A percentile compares a stretch with the other conserved stretches of the same genome.
These are phyloP conservation scores for Anastatica hierochuntica DNA, from an alignment of 345 rosid species.

Conservation along the genomic window DNA sequence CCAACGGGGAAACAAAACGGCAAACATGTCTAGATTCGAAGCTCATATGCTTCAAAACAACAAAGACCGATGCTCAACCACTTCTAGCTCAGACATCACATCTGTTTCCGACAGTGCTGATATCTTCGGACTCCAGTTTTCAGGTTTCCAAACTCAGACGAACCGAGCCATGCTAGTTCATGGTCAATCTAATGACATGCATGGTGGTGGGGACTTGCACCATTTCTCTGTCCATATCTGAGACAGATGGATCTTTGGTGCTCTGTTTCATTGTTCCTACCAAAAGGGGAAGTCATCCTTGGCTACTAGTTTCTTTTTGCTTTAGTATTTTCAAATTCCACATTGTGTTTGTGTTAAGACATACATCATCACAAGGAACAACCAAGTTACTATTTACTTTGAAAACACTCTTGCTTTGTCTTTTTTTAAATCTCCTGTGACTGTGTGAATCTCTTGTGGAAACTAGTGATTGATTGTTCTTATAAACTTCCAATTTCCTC, in stretches of 20 bases:
- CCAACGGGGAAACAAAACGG: too few species aligned
- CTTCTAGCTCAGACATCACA: slow-evolving; percentile 43
- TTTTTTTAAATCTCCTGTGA: neutral
- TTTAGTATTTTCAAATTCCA: too few species aligned
- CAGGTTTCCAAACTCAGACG: slow-evolving; percentile 34
- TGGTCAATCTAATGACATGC: slow-evolving; percentile 30
- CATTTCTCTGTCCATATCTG: slow-evolving; percentile 32
- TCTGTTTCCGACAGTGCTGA: slow-evolving; percentile 35
- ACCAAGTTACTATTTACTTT: slow-evolving; percentile 6
- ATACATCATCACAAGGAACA: slow-evolving; percentile 12
- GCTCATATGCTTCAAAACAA: slow-evolving; percentile 23
- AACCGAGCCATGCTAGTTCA: slow-evolving; percentile 21
- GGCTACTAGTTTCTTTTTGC: slow-evolving; percentile 40
- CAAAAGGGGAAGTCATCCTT: slow-evolving; percentile 90
- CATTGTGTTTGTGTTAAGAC: slow-evolving; percentile 8
- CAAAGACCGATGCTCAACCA: slow-evolving; percentile 34
- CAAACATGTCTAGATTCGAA: slow-evolving; percentile 28
- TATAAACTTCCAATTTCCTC: neutral
- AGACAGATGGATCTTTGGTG: slow-evolving; percentile 28
- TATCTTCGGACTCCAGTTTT: slow-evolving; percentile 43
- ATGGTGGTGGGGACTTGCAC: slow-evolving; percentile 34
- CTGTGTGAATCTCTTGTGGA: slow-evolving; percentile 6
- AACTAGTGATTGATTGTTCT: slow-evolving; percentile 3
- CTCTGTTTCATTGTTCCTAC: slow-evolving; percentile 30
- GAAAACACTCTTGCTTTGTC: neutral